Conservation (phyloP, 805 yeast genomes). For the Wickerhamiella domercqiae region DNA sequence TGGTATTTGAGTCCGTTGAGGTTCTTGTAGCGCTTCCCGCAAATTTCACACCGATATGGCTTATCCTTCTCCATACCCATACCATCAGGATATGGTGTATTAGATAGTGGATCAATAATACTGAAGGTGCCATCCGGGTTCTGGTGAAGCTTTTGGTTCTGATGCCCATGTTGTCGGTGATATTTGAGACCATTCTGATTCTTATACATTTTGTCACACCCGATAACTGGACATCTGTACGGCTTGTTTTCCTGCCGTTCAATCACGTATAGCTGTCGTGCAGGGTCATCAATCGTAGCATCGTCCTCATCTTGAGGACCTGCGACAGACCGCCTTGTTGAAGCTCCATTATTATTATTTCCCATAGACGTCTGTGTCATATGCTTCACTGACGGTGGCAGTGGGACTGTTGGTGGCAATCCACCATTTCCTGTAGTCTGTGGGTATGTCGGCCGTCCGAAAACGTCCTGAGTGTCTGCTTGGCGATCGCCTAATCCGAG, state of each 20-base stretch:
- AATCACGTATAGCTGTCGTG: slow-evolving; percentile 81
- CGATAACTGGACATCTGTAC: slow-evolving; percentile 93
- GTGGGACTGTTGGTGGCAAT: neutral
- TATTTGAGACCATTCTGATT: slow-evolving; percentile 95
- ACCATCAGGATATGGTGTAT: slow-evolving; percentile 83
- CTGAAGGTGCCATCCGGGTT: slow-evolving; percentile 88
- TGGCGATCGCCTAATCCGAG: neutral
- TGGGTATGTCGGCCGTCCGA: no score
- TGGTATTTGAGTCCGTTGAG: slow-evolving; percentile 93
- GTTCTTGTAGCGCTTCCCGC: slow-evolving; percentile 94
- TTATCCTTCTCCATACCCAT: slow-evolving; percentile 93
- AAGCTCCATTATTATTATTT: neutral
- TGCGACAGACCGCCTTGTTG: neutral
- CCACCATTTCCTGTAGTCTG: neutral
- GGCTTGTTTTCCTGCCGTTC: slow-evolving; percentile 90
- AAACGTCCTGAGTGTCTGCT: neutral
- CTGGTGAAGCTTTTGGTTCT: slow-evolving; percentile 78
- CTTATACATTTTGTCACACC: slow-evolving; percentile 94
- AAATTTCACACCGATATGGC: slow-evolving; percentile 95
- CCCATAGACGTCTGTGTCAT: no score
- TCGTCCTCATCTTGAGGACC: slow-evolving; percentile 36
- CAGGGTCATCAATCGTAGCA: slow-evolving; percentile 91
- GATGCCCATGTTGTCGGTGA: slow-evolving; percentile 93
- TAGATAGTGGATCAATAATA: slow-evolving; percentile 69
- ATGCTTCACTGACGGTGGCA: no score